Conservation (phyloP, 176 grass and related monocot species). For the Triticum urartu region DNA sequence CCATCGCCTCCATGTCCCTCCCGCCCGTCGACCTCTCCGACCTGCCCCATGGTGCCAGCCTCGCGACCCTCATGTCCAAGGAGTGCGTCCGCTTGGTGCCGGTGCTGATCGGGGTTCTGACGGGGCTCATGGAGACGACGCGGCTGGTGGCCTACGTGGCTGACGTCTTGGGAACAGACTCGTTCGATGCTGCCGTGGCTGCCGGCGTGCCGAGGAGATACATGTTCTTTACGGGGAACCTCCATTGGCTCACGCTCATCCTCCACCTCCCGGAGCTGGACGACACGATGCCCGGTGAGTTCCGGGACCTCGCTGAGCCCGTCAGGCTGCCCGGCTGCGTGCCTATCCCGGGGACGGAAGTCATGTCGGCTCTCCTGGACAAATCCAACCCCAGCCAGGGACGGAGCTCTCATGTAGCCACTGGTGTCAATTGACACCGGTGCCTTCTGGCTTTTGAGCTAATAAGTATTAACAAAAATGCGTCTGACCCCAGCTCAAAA, state of each 20-base stretch:
- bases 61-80: slow-evolving; percentile 49
- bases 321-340: slow-evolving; percentile 25
- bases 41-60: slow-evolving; percentile 24
- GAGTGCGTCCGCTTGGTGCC: background rate
- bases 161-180: too few relatives aligned
- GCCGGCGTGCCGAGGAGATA: slow-evolving; percentile 11
- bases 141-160: too few relatives aligned
- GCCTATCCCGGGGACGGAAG: slow-evolving; percentile 38
- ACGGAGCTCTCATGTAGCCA: too few relatives aligned
- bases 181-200: background rate
- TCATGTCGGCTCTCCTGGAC: slow-evolving; percentile 45
- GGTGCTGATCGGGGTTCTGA: background rate
- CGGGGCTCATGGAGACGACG: too few relatives aligned
- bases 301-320: too few relatives aligned
- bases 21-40: slow-evolving; percentile 33
- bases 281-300: too few relatives aligned
- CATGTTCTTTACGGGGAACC: slow-evolving; percentile 55
- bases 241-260: slow-evolving; percentile 33
- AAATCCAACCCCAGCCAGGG: slow-evolving; percentile 11
- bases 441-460: too few relatives aligned
- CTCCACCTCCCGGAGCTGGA: too few relatives aligned
- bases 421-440: too few relatives aligned
- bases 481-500: too few relatives aligned
- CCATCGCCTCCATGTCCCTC: background rate
- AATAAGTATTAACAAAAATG: too few relatives aligned